These are phyloP conservation scores for Chalciporus piperatoides DNA, from an alignment of 1,284 basidiomycete genomes.

Conservation along the genomic window DNA sequence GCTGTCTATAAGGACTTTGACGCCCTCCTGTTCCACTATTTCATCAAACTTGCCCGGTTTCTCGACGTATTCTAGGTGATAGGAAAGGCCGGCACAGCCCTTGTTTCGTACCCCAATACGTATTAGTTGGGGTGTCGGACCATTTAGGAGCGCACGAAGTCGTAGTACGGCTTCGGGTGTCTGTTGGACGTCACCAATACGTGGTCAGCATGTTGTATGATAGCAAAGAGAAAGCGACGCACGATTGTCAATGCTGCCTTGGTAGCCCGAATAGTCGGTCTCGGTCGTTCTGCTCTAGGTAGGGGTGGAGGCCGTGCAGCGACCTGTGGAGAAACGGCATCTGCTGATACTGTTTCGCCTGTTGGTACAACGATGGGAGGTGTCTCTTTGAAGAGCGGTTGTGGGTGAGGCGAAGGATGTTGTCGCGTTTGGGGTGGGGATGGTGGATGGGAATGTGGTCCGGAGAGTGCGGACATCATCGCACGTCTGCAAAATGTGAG, in stretches of 20 bases:
- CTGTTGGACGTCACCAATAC: constrained; percentile 40
- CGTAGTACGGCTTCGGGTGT: constrained; percentile 78
- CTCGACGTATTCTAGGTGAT: constrained; percentile 96
- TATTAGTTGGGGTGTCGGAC: constrained; percentile 87
- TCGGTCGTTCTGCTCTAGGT: constrained; percentile 59
- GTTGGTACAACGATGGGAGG: constrained; percentile 51
- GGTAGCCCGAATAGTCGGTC: constrained; percentile 66
- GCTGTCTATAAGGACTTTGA: constrained; percentile 92
- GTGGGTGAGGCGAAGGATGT: constrained; percentile 14
- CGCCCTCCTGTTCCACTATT: constrained; percentile 93
- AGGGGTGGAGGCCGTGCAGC: constrained; percentile 66
- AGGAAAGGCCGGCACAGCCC: constrained; percentile 98
- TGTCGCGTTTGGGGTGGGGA: constrained; percentile 22
- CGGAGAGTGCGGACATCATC: constrained; percentile 57
- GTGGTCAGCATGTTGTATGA: neutral
- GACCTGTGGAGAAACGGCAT: constrained; percentile 65
- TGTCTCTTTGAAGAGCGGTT: constrained; percentile 42
- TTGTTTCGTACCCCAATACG: constrained; percentile 97
- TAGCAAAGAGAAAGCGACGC: constrained; percentile 32
- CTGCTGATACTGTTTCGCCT: constrained; percentile 45
- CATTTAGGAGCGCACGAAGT: constrained; percentile 65
- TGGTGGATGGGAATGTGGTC: constrained; percentile 17
- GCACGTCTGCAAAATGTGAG: constrained; percentile 41
- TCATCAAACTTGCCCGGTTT: constrained; percentile 93
- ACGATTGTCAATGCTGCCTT: constrained; percentile 86